Percentiles rank a stretch among this genome's conserved stretches.
Conservation (phyloP, 495 filamentous ascomycete species). For the Penicillium soppii region DNA sequence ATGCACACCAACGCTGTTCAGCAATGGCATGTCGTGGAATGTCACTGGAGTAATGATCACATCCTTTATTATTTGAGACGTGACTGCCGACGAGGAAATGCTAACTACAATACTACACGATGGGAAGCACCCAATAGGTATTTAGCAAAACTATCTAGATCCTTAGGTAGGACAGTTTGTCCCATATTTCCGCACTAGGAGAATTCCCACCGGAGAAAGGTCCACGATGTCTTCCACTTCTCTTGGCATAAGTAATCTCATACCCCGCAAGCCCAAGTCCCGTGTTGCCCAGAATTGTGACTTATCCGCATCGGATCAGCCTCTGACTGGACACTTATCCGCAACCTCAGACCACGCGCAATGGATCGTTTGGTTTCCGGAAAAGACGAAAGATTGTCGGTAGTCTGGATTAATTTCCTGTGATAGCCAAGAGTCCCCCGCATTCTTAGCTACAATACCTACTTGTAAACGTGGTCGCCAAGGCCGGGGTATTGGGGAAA, state of each 20-base stretch:
- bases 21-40: constrained; percentile 3
- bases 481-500: constrained; percentile 10
- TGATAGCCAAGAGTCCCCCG: constrained; percentile 1
- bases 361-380: background rate
- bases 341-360: background rate
- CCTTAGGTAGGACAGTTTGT: background rate
- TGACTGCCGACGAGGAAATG: background rate
- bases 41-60: background rate
- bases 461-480: constrained; percentile 1
- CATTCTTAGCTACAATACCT: constrained; percentile 1
- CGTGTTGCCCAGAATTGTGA: background rate
- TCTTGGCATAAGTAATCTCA: background rate
- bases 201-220: background rate
- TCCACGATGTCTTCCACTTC: background rate
- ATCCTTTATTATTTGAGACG: background rate
- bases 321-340: constrained; percentile 1
- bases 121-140: background rate
- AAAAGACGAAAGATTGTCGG: background rate
- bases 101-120: background rate
- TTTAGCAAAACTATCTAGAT: background rate
- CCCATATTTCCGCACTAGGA: background rate
- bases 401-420: background rate
- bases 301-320: background rate
- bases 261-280: background rate
- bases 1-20: constrained; percentile 6